phyloP scores from a whole-genome alignment of 176 grass and related monocot species.

The Lolium perenne region DNA sequence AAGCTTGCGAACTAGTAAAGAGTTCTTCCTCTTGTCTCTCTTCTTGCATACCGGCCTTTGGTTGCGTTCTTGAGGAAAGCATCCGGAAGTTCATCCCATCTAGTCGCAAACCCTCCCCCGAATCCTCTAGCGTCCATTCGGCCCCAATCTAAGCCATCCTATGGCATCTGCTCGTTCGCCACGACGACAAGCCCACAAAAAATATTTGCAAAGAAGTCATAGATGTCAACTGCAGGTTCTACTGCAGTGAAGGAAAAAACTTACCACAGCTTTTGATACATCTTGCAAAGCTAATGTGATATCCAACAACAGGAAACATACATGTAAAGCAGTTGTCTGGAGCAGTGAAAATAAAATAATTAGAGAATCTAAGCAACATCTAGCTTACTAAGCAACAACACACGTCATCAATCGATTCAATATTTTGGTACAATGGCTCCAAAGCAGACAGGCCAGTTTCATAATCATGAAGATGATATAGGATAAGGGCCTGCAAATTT shows the following conservation, averaged over 20 bases:
- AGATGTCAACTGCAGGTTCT: not conserved
- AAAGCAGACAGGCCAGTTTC: constrained; percentile 66
- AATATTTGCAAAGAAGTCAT: not conserved
- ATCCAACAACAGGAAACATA: constrained; percentile 90
- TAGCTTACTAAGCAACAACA: constrained; percentile 11
- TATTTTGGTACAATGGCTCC: constrained; percentile 71
- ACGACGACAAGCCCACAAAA: too few relatives aligned
- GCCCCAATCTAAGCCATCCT: too few relatives aligned
- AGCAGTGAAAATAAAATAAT: constrained; percentile 39
- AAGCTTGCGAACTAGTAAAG: too few relatives aligned
- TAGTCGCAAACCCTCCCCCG: too few relatives aligned
- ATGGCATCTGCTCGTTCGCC: too few relatives aligned
- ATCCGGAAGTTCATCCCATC: too few relatives aligned
- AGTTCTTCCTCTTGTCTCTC: too few relatives aligned
- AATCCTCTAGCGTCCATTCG: too few relatives aligned
- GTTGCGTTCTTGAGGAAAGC: too few relatives aligned
- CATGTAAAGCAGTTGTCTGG: constrained; percentile 87
- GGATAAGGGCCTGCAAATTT: constrained; percentile 77
- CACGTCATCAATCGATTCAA: constrained; percentile 94
- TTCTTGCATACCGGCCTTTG: too few relatives aligned
- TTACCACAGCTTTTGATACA: constrained; percentile 78
- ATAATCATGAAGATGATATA: constrained; percentile 86
- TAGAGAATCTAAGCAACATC: constrained; percentile 25
- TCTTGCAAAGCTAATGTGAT: constrained; percentile 80
- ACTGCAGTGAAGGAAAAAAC: constrained; percentile 46